A percentile compares a stretch with the other conserved stretches of the same genome.
phyloP scores from a whole-genome alignment of 129 eudicot species.

The Arctium minus region DNA sequence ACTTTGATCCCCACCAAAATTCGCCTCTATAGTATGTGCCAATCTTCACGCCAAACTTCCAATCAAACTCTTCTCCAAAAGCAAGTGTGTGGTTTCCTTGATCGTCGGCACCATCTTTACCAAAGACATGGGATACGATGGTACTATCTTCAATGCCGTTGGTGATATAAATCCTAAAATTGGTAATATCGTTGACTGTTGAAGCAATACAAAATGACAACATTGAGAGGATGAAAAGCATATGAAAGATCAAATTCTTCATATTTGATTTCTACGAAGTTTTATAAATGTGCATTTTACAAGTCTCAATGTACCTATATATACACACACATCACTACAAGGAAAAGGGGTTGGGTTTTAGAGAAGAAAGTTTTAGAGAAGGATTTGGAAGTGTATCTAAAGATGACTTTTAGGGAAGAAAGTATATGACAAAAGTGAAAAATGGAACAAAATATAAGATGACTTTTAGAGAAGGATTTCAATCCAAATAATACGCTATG shows the following conservation, averaged over 20 bases:
- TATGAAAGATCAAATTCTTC: not conserved
- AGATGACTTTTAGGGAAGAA: no score
- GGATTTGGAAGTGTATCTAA: no score
- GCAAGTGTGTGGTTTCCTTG: slow-evolving; percentile 4
- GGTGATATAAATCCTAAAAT: not conserved
- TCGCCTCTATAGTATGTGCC: not conserved
- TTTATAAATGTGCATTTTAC: no score
- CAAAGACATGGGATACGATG: not conserved
- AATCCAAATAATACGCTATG: no score
- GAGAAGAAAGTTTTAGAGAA: no score
- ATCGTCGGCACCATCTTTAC: not conserved
- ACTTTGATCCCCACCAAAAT: slow-evolving; percentile 1
- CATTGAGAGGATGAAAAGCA: not conserved
- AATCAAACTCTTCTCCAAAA: slow-evolving; percentile 4
- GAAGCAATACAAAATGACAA: not conserved
- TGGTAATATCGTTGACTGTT: not conserved
- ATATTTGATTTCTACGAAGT: not conserved
- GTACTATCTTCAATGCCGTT: not conserved
- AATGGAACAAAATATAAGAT: no score
- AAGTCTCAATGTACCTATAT: no score
- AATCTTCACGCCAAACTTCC: not conserved
- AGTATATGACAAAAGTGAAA: no score
- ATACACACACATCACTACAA: no score
- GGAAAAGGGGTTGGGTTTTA: no score
- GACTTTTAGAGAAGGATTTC: no score